These are phyloP conservation scores for Penium margaritaceum DNA, from an alignment of 139 green algal genomes.

Conservation along the genomic window DNA sequence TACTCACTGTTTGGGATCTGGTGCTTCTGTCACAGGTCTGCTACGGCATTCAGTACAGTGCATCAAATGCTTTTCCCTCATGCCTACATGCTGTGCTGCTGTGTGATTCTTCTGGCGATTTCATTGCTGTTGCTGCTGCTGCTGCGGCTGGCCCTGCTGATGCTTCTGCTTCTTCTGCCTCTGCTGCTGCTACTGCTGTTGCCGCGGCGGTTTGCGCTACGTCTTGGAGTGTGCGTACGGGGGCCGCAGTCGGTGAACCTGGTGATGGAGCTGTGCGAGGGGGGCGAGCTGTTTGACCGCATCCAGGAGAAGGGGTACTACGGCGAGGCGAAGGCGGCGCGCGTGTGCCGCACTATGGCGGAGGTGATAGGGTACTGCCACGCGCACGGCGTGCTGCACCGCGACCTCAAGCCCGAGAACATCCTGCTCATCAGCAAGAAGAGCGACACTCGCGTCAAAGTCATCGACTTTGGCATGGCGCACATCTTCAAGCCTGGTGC, in stretches of 20 bases:
- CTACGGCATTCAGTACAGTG: too few relatives aligned
- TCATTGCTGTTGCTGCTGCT: too few relatives aligned
- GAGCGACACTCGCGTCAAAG: conserved; percentile 66
- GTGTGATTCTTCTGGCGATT: too few relatives aligned
- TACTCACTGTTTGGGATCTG: too few relatives aligned
- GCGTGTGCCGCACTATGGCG: conserved; percentile 77
- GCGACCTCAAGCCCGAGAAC: conserved; percentile 34
- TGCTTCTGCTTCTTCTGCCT: too few relatives aligned
- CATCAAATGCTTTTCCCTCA: too few relatives aligned
- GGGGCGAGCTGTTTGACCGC: conserved; percentile 86
- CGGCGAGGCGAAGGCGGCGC: conserved; percentile 75
- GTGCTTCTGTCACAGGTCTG: too few relatives aligned
- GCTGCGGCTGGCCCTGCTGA: too few relatives aligned
- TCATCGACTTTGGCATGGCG: conserved; percentile 86
- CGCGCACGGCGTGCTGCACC: conserved; percentile 59
- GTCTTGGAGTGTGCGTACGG: too few relatives aligned
- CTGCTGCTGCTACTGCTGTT: too few relatives aligned
- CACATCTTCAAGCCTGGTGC: conserved; percentile 67
- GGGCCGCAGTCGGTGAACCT: conserved; percentile 32
- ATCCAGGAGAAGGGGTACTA: conserved; percentile 55
- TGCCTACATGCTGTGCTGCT: too few relatives aligned
- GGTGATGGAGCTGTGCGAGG: conserved; percentile 62
- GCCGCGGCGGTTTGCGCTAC: too few relatives aligned
- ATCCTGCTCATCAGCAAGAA: conserved; percentile 80
- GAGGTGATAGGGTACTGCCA: conserved; percentile 84